Evolutionary conservation across 306 rosid species (phyloP), one percentile per base, ranked within the genome.

Genomic region (Erythrophleum fordii): DNA sequence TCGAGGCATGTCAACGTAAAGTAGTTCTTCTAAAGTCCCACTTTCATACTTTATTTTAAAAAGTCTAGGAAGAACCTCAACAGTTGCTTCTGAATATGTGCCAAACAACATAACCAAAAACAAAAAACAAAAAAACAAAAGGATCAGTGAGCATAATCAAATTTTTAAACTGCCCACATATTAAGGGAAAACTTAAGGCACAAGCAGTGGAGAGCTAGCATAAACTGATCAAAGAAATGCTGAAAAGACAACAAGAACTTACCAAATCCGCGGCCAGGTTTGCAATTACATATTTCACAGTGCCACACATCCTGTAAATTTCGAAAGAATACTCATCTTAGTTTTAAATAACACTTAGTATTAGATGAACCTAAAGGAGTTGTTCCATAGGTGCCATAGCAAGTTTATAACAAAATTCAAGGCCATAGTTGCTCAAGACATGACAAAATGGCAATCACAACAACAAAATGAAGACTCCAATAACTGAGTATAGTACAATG

Each of bases 211-310:
- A 73, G 80, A 86, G 69, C 53, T 34, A 80, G 56, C 64, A 73
- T 29, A 34, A 25, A 72, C 20, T 37, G 73, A 79, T 68, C 48
- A 44, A 23, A 13, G 22, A 76, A 53, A 61, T 49, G 51, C 34
- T 18, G 66, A 77, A 77, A 79, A 59, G 46, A n/a, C n/a, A 37
- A 53, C 25, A 10, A 67, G 22, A 80, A 79, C 93, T 20, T 87
- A 92, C 99, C 97, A 77, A 95, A 95, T 72, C 99, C 99, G 59
- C 99, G 97, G 60, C 99, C 99, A 75, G 99, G 97, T 87, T 95
- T 95, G 81, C 91, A 97, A 51, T 91, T 95, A 89, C 99, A 95
- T 86, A 95, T 95, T 83, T 93, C 99, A 51, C 99, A 95, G 76
- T 92, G 97, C 99, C 99, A 95, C 77, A 85, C 95, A 87, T 95